Evolutionary conservation across 768 basidiomycete species (phyloP).

Genomic region (Leccinum boreale): DNA sequence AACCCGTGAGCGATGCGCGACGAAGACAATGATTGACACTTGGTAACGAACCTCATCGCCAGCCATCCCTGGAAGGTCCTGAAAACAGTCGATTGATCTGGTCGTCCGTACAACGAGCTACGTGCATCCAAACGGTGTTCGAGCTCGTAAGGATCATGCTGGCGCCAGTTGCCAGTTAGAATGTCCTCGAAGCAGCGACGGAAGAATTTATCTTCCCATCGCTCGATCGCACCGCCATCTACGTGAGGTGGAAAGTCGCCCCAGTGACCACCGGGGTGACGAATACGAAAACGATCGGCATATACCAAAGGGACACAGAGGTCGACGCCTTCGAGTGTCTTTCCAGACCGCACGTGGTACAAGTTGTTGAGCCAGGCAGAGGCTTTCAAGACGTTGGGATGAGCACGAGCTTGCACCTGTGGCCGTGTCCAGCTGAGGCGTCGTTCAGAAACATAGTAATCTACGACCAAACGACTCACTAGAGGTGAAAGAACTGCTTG

Average conservation of each 20-base stretch:
- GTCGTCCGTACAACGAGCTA: constrained; percentile 59
- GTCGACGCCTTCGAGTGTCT: constrained; percentile 50
- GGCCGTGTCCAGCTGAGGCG: constrained; percentile 42
- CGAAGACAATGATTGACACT: neutral
- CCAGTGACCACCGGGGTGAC: constrained; percentile 64
- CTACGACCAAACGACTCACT: constrained; percentile 39
- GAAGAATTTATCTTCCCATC: constrained; percentile 65
- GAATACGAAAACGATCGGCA: constrained; percentile 71
- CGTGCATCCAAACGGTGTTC: constrained; percentile 56
- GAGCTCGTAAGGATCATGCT: constrained; percentile 66
- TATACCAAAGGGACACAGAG: constrained; percentile 62
- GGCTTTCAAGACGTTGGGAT: constrained; percentile 59
- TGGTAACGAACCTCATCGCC: constrained; percentile 49
- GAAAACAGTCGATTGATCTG: constrained; percentile 52
- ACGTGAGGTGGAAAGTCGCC: constrained; percentile 50
- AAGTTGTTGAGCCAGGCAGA: constrained; percentile 61
- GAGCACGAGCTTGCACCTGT: constrained; percentile 67
- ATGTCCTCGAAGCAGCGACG: constrained; percentile 61
- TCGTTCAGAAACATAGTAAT: neutral
- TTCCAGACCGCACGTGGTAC: constrained; percentile 44
- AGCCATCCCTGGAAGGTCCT: constrained; percentile 80
- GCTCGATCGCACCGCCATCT: constrained; percentile 65
- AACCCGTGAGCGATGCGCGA: neutral
- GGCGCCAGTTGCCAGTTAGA: constrained; percentile 56
- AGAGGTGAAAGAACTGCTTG: constrained; percentile 72